Evolutionary conservation across 495 filamentous ascomycete genomes (phyloP).

Genomic region (Hypoxylon trugodes): DNA sequence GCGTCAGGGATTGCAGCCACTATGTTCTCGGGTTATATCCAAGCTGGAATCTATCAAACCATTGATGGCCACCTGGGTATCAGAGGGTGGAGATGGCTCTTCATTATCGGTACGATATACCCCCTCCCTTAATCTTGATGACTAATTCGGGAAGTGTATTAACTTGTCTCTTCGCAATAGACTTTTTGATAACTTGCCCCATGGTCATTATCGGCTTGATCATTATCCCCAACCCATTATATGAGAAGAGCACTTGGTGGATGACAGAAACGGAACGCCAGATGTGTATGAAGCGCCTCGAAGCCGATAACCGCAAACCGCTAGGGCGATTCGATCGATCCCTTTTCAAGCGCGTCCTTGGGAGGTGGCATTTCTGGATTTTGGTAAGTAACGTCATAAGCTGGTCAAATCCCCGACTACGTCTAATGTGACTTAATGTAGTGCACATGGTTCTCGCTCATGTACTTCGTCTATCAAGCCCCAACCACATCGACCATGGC

Average conservation of each 20-base stretch:
- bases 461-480: slow-evolving; percentile 33
- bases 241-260: slow-evolving; percentile 35
- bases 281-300: slow-evolving; percentile 42
- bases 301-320: slow-evolving; percentile 40
- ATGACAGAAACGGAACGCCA: slow-evolving; percentile 40
- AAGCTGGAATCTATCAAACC: slow-evolving; percentile 43
- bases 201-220: slow-evolving; percentile 42
- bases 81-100: slow-evolving; percentile 45
- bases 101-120: slow-evolving; percentile 35
- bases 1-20: slow-evolving; percentile 38
- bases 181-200: slow-evolving; percentile 41
- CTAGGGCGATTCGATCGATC: slow-evolving; percentile 37
- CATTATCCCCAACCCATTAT: slow-evolving; percentile 38
- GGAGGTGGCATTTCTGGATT: slow-evolving; percentile 45
- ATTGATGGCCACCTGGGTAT: slow-evolving; percentile 38
- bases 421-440: neutral
- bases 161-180: neutral
- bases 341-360: slow-evolving; percentile 40
- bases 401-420: neutral
- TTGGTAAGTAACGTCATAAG: slow-evolving; percentile 6
- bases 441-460: slow-evolving; percentile 27
- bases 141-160: neutral
- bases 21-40: slow-evolving; percentile 46
- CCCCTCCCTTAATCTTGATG: neutral
- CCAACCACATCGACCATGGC: slow-evolving; percentile 22